Base-by-base conservation (phyloP, 768 basidiomycete genomes). In the Auriscalpium microsporum region DNA sequence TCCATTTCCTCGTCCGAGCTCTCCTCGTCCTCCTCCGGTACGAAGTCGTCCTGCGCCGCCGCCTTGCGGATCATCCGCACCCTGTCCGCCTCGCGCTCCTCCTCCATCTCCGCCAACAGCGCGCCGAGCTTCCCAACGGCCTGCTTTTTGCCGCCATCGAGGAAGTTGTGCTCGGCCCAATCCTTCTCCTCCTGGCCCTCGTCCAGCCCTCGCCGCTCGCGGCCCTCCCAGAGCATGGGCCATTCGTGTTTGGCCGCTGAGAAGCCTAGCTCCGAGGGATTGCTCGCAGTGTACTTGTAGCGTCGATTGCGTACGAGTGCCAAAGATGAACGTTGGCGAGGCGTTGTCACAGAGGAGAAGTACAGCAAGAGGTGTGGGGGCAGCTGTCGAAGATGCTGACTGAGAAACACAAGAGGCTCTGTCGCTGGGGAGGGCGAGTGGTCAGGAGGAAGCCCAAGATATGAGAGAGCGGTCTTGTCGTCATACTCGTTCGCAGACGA, bases 51-150 rank as follows among this genome's bases (percentile, higher is more conserved):
- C 40, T 55, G 67, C 28, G 60, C 65, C 9, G 59, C 60, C 45
- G 72, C 70, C 42, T 76, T 72, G 56, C 81, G 74, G 17, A 79
- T 57, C 16, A 59, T 63, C 53, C 83, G 73, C 17, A 80, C 68
- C 23, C 83, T 74, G 63, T 89, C 83, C 0, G 79, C 81, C 65
- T 82, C 83, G 56, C 90, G 75, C 65, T 89, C 89, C 62, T 87
- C 89, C 62, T 90, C 89, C 63, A 87, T 90, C 7, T 75, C 81
- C 4, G 79, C 82, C 9, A 93, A 69, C 9, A 93, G 70, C 6
- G 65, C 66, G 2, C 81, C 89, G 16, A 90, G 68, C 59, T 86
- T 87, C 38, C 87, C 87, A 10, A 91, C 78, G 57, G 83, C 79
- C 59, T 80, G 78, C 21, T 67, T 68, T 35, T 65, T 69, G 3